A percentile compares a stretch with the other conserved stretches of the same genome.
Evolutionary conservation across 345 rosid genomes (phyloP).

Genomic region (Syzygium grande): DNA sequence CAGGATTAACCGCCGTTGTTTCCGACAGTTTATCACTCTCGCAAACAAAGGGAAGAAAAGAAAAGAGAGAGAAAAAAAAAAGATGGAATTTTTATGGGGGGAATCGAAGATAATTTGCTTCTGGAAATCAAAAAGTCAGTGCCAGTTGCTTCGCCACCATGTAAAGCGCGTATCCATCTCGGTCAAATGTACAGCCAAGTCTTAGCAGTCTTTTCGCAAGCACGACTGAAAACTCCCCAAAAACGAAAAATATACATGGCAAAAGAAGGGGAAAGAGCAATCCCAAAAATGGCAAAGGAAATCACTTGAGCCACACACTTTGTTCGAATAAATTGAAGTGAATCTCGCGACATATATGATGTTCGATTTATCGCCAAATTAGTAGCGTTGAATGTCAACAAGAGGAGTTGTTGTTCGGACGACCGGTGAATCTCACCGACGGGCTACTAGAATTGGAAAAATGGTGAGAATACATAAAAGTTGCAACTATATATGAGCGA

Average conservation of each 20-base stretch:
- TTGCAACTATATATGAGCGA: not conserved
- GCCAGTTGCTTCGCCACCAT: not conserved
- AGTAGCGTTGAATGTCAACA: not conserved
- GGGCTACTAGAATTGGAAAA: not conserved
- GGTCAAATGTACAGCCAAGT: not conserved
- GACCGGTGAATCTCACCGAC: not conserved
- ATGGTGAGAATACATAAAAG: fast-evolving
- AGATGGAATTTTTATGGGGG: not conserved
- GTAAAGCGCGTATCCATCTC: not conserved
- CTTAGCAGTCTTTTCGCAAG: not conserved
- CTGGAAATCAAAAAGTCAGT: not conserved
- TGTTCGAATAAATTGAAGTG: not conserved
- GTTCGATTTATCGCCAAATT: not conserved
- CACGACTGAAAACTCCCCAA: not conserved
- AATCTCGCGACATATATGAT: not conserved
- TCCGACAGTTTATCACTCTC: not conserved
- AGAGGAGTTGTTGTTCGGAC: fast-evolving
- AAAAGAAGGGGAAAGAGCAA: not conserved
- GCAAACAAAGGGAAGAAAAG: not conserved
- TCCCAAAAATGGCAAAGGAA: not conserved
- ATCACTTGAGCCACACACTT: not conserved
- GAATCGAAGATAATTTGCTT: not conserved
- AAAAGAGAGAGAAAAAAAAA: too few relatives aligned
- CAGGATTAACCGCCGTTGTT: not conserved
- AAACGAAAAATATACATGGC: not conserved